Evolutionary conservation across 179 eudicot genomes (phyloP), one percentile per base, ranked within the genome.

Genomic region (Beta corolliflora): DNA sequence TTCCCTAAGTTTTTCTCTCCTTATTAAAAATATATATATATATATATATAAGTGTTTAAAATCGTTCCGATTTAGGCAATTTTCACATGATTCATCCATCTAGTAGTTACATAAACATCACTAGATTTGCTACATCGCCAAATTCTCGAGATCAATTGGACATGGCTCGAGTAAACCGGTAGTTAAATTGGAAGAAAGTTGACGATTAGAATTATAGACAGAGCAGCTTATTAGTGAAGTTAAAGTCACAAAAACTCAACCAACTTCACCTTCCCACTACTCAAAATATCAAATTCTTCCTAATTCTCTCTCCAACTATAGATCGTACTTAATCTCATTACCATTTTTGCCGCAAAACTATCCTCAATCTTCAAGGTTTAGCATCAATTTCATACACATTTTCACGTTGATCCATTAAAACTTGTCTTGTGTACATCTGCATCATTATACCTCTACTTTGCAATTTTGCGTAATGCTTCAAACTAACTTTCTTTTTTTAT

Each of bases 251-350:
- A 3, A 29, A 60, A 31, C 61, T 4, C 63, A 54, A 73, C 61
- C 3, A 53, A 73, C 61, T 55, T 29, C 61, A 73, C 77, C n/a
- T n/a, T n/a, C n/a, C n/a, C n/a, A n/a, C n/a, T n/a, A n/a, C n/a
- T n/a, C n/a, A n/a, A n/a, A 46, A 71, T 19, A n/a, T 46, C 41
- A 36, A 36, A 36, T 36, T 2, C 41, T 36, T 73, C 60, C 45
- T 73, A 12, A 52, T 53, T 63, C 65, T 52, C 53, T 9, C 29
- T 36, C 48, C 44, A 19, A 71, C 55, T 66, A 46, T 64, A 81
- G 84, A 73, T 73, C 76, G 53, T 53, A 14, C n/a, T 25, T 73
- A 41, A 80, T 77, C 79, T 41, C 60, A 56, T 71, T 44, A 60
- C 65, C 68, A 84, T 61, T 71, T 58, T 74, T 55, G 36, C 48